phyloP scores from a whole-genome alignment of 2,329 filamentous ascomycete genomes.

The Hirsutella minnesotensis region DNA sequence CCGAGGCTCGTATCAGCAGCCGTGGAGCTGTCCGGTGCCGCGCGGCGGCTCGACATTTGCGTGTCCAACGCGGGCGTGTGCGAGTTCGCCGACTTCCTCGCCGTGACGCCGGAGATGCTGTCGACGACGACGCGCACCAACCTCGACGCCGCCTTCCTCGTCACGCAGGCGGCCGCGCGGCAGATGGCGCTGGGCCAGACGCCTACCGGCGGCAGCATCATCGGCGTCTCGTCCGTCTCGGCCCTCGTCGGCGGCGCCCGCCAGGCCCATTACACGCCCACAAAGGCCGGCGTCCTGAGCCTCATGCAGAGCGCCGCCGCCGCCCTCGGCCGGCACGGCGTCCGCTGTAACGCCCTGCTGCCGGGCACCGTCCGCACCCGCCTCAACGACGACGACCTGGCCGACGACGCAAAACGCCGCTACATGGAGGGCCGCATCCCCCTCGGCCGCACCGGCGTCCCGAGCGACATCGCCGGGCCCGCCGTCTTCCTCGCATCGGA shows the following conservation, averaged over 20 bases:
- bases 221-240: constrained; percentile 61
- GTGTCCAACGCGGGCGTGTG: constrained; percentile 85
- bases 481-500: constrained; percentile 77
- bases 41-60: constrained; percentile 57
- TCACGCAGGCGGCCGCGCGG: constrained; percentile 70
- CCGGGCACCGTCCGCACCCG: constrained; percentile 77
- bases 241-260: constrained; percentile 66
- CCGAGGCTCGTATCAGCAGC: constrained; percentile 53
- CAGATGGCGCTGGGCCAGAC: constrained; percentile 60
- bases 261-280: constrained; percentile 81
- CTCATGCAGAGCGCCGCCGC: constrained; percentile 78
- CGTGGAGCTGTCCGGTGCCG: constrained; percentile 44
- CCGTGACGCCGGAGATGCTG: constrained; percentile 59
- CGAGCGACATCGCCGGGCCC: constrained; percentile 68
- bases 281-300: constrained; percentile 70
- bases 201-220: constrained; percentile 66
- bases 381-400: constrained; percentile 72
- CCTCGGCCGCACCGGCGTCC: constrained; percentile 59
- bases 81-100: constrained; percentile 76
- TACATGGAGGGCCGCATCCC: constrained; percentile 80
- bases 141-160: constrained; percentile 79
- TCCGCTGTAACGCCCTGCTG: constrained; percentile 73
- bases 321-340: constrained; percentile 62
- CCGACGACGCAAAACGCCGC: constrained; percentile 55
- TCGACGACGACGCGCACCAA: constrained; percentile 65